A percentile compares a stretch with the other conserved stretches of the same genome.
Evolutionary conservation across 768 basidiomycete species (phyloP).

Genomic region (Phaeolepiota aurea): DNA sequence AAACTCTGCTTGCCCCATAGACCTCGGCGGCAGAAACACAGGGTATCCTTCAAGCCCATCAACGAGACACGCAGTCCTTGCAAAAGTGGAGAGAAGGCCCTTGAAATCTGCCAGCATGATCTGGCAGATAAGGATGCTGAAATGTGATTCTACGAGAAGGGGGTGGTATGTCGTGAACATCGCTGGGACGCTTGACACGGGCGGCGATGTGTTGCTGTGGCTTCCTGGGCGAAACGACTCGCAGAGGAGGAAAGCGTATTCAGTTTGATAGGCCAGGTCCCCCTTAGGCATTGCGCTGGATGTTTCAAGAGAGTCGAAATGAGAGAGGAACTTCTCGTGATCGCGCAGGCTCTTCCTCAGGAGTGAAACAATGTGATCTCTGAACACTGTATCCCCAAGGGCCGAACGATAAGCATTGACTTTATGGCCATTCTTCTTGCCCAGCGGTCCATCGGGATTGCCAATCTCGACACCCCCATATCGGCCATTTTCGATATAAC

Average conservation of each 20-base stretch:
- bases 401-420: constrained; percentile 52
- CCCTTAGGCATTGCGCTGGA: constrained; percentile 23
- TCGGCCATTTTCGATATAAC: constrained; percentile 63
- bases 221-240: constrained; percentile 61
- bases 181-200: constrained; percentile 38
- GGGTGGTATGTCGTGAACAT: constrained; percentile 88
- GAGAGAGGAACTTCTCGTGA: constrained; percentile 74
- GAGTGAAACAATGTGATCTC: constrained; percentile 49
- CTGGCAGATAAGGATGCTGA: constrained; percentile 65
- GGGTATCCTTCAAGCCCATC: constrained; percentile 86
- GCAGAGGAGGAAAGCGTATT: constrained; percentile 60
- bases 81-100: constrained; percentile 53
- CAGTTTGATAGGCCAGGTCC: constrained; percentile 45
- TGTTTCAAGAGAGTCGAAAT: constrained; percentile 71
- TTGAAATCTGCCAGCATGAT: constrained; percentile 75
- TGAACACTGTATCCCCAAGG: constrained; percentile 46
- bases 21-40: constrained; percentile 78
- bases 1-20: constrained; percentile 88
- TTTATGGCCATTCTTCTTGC: constrained; percentile 50
- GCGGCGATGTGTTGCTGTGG: constrained; percentile 23
- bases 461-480: constrained; percentile 86
- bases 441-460: constrained; percentile 72
- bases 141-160: constrained; percentile 81
- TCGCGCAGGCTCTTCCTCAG: constrained; percentile 75
- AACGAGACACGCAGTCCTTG: constrained; percentile 57